phyloP scores from a whole-genome alignment of 1,139 yeast species.

The Eremothecium cymbalariae region DNA sequence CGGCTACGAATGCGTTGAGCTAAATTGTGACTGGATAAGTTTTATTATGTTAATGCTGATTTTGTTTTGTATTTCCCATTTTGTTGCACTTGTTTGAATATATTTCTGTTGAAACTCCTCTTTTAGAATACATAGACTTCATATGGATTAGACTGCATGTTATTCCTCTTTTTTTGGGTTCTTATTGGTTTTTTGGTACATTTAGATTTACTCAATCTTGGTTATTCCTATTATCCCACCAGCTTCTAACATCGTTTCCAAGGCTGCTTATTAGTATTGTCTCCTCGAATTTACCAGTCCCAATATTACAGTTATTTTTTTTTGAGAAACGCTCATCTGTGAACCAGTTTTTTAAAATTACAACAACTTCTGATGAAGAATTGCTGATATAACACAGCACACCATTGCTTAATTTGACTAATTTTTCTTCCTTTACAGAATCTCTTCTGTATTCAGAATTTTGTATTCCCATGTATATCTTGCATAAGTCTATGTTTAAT shows the following conservation, averaged over 20 bases:
- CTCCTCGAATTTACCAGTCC: conserved; percentile 2
- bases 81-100: too few relatives aligned
- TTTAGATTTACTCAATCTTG: conserved; percentile 1
- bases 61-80: background rate
- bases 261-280: conserved; percentile 17
- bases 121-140: too few relatives aligned
- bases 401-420: conserved; percentile 28
- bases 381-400: conserved; percentile 25
- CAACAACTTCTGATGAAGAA: conserved; percentile 13
- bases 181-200: background rate
- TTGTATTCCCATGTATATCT: conserved; percentile 13
- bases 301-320: conserved; percentile 5
- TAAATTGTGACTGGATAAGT: background rate
- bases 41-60: background rate
- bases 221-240: conserved; percentile 20
- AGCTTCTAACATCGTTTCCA: conserved; percentile 19
- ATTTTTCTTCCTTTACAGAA: conserved; percentile 21
- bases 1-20: background rate
- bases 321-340: conserved; percentile 7
- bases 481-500: conserved; percentile 20
- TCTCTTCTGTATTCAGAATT: conserved; percentile 13
- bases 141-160: too few relatives aligned
- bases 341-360: conserved; percentile 29
- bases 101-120: too few relatives aligned
- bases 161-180: background rate